phyloP scores from a whole-genome alignment of 805 yeast genomes.

The Pichia rugopelliculosa region DNA sequence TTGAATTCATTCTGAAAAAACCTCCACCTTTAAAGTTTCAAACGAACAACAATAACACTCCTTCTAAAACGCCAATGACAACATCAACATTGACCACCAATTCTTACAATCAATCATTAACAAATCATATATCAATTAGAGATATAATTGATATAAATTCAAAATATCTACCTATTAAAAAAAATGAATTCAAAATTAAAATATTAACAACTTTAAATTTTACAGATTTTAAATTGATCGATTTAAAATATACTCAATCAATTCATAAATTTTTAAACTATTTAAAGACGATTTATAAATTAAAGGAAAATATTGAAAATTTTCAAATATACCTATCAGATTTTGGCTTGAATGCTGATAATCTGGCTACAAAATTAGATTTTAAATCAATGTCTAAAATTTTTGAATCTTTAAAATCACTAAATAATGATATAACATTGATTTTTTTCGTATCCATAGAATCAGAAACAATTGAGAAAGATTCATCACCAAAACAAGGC shows the following conservation, averaged over 20 bases:
- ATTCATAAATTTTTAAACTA: slow-evolving; percentile 45
- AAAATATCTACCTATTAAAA: slow-evolving; percentile 31
- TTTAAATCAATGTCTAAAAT: not conserved
- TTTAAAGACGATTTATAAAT: slow-evolving; percentile 51
- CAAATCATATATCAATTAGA: not conserved
- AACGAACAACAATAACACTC: not conserved
- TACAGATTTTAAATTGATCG: slow-evolving; percentile 42
- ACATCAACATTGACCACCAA: not conserved
- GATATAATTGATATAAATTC: slow-evolving; percentile 21
- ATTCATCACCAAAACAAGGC: slow-evolving; percentile 1
- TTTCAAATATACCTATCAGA: slow-evolving; percentile 8
- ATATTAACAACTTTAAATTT: slow-evolving; percentile 65
- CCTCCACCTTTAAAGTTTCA: not conserved
- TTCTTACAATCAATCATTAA: not conserved
- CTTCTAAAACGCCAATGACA: not conserved
- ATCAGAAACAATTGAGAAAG: not conserved
- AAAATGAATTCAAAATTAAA: slow-evolving; percentile 25
- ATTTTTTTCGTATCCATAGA: slow-evolving; percentile 3
- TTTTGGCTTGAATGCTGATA: slow-evolving; percentile 8
- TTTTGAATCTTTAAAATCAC: not conserved
- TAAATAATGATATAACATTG: not conserved
- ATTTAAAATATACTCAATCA: slow-evolving; percentile 25
- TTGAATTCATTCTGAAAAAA: not conserved
- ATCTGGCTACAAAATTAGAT: slow-evolving; percentile 8
- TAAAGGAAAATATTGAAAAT: slow-evolving; percentile 2